Evolutionary conservation across 2,329 filamentous ascomycete species (phyloP), one percentile per base, ranked within the genome.

Genomic region (Mycosphaerella sp.): DNA sequence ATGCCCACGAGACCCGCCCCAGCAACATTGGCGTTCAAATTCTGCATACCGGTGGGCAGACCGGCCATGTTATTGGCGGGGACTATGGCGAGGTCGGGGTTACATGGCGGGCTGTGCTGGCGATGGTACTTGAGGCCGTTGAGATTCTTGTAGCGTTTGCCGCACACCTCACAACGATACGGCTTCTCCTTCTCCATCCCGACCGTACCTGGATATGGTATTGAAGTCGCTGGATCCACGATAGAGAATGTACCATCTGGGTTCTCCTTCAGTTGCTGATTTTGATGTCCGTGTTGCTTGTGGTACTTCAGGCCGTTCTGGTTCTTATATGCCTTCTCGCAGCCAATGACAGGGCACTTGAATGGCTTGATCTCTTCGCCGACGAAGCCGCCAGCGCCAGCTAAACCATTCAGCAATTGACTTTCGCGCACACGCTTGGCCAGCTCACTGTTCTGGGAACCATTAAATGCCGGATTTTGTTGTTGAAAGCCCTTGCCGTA

Each of bases 141-240:
- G 55, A 98, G 72, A 67, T 98, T 98, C 82, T 98, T 98, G 75
- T 98, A 98, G 46, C 93, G 86, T 76, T 98, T 98, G 64, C 91
- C 90, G 67, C 93, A 98, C 9, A 89, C 86, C 59, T 97, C 90
- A 70, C 93, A 98, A 66, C 90, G 90, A 69, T 97, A 97, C 2
- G 93, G 93, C 75, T 98, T 98, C 75, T 97, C 91, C 70, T 97
- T 98, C 73, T 98, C 93, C 93, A 98, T 98, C n/a, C 93, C 93
- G 32, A 95, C 76, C 1, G 93, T 97, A 28, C 93, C 93, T 0
- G 93, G 93, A 59, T 97, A 98, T 0, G 93, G 93, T 1, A 89
- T 81, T 25, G 87, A 93, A 0, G 93, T 97, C 66, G 95, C 87
- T 0, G 93, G 93, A 63, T 98, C 95, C 45, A 98, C 91, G 60